These are phyloP conservation scores for Dinochytrium kinnereticum DNA, from an alignment of 371 early-diverging fungal genomes.

Conservation along the genomic window DNA sequence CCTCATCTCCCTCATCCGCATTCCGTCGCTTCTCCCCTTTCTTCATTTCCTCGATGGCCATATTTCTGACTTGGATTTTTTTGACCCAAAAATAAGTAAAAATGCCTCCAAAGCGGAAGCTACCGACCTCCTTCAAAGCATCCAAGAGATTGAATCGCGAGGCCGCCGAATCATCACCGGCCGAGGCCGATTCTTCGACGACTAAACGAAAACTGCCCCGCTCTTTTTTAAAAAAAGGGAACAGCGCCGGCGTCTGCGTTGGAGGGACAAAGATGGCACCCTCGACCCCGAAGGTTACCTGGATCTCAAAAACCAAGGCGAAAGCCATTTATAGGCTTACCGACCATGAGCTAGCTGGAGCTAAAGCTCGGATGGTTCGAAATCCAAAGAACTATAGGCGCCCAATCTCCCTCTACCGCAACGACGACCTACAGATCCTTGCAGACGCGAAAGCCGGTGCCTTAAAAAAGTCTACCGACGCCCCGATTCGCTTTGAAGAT, in stretches of 20 bases:
- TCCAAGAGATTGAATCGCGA: not conserved
- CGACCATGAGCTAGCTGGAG: not conserved
- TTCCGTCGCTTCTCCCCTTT: not conserved
- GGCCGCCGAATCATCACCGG: not conserved
- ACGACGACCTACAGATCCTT: not conserved
- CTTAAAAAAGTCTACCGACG: not conserved
- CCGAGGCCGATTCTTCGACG: no score
- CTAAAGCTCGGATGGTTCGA: not conserved
- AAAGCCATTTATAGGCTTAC: not conserved
- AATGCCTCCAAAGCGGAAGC: conserved; percentile 1
- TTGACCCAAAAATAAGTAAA: no score
- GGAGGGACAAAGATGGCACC: no score
- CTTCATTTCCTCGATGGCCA: not conserved
- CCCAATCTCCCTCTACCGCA: not conserved
- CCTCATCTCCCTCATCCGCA: not conserved
- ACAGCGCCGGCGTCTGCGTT: no score
- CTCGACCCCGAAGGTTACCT: not conserved
- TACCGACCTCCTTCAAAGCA: not conserved
- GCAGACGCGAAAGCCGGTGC: not conserved
- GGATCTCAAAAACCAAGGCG: conserved; percentile 11
- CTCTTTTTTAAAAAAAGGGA: not conserved
- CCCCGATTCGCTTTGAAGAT: not conserved
- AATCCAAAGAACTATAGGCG: not conserved
- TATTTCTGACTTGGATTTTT: no score
- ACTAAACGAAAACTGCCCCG: not conserved